A percentile compares a stretch with the other conserved stretches of the same genome.
Conservation (phyloP, 352 stramenopile species). For the Globisporangium canariense region DNA sequence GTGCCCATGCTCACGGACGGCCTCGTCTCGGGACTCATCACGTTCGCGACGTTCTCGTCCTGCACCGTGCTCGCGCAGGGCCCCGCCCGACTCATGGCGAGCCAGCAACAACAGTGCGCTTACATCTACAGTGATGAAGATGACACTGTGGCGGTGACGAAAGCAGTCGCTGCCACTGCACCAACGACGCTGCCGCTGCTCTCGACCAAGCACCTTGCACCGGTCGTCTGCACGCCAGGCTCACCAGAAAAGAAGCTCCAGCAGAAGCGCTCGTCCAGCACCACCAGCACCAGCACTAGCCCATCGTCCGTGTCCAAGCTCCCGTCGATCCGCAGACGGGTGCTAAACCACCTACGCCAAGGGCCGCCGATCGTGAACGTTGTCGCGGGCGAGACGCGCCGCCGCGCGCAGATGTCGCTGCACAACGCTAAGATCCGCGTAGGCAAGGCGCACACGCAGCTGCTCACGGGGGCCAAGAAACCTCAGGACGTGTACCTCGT, state of each 20-base stretch:
- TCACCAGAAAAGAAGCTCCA: conserved; percentile 7
- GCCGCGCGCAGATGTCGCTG: conserved; percentile 51
- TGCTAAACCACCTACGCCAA: conserved; percentile 40
- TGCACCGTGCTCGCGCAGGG: conserved; percentile 35
- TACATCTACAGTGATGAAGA: neutral
- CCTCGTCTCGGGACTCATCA: conserved; percentile 39
- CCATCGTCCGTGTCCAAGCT: conserved; percentile 14
- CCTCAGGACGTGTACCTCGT: conserved; percentile 68
- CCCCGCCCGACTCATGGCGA: conserved; percentile 14
- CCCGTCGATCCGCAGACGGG: conserved; percentile 32
- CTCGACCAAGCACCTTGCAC: conserved; percentile 16
- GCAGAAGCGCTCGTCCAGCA: neutral
- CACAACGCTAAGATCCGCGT: conserved; percentile 59
- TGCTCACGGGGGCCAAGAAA: conserved; percentile 33
- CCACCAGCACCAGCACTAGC: neutral
- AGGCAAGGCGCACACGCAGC: conserved; percentile 68
- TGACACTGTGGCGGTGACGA: conserved; percentile 4
- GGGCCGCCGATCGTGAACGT: conserved; percentile 47
- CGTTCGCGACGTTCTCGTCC: conserved; percentile 48
- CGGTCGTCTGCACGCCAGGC: conserved; percentile 13
- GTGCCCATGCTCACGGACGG: conserved; percentile 32
- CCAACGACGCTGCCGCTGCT: conserved; percentile 29
- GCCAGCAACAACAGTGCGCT: conserved; percentile 5
- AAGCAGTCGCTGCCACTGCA: neutral
- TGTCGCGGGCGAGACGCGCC: conserved; percentile 49